Evolutionary conservation across 768 basidiomycete genomes (phyloP).

Genomic region (Tylopilus vinaceipallidus): DNA sequence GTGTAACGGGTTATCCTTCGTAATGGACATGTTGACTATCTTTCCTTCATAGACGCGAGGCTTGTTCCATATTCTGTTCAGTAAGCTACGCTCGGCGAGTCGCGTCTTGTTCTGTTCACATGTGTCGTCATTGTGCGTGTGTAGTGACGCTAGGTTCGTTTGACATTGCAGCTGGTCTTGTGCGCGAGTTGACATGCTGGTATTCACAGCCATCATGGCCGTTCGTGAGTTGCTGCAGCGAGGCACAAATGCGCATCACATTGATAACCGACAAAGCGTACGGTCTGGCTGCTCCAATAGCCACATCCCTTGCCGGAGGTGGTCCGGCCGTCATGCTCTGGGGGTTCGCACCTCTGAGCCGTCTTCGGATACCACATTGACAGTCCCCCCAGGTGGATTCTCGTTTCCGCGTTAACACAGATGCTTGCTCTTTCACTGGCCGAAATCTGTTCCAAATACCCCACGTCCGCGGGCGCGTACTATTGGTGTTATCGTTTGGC

Average conservation of each 20-base stretch:
- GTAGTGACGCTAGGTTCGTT: slow-evolving; percentile 49
- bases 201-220: slow-evolving; percentile 51
- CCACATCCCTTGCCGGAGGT: slow-evolving; percentile 52
- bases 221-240: slow-evolving; percentile 47
- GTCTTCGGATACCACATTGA: not conserved
- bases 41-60: slow-evolving; percentile 42
- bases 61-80: slow-evolving; percentile 51
- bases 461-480: slow-evolving; percentile 60
- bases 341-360: slow-evolving; percentile 39
- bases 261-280: slow-evolving; percentile 42
- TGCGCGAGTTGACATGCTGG: slow-evolving; percentile 1
- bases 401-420: slow-evolving; percentile 48
- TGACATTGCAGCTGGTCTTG: not conserved
- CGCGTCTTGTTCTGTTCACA: not conserved
- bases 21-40: not conserved
- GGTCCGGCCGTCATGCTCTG: slow-evolving; percentile 58
- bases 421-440: slow-evolving; percentile 52
- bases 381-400: slow-evolving; percentile 40
- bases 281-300: slow-evolving; percentile 54
- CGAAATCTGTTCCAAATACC: slow-evolving; percentile 60
- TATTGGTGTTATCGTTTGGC: slow-evolving; percentile 68
- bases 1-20: not conserved
- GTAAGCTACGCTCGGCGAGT: slow-evolving; percentile 31
- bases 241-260: not conserved
- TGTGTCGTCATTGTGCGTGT: not conserved